These are phyloP conservation scores for Lachancea lanzarotensis DNA, from an alignment of 805 yeast species.

Conservation along the genomic window DNA sequence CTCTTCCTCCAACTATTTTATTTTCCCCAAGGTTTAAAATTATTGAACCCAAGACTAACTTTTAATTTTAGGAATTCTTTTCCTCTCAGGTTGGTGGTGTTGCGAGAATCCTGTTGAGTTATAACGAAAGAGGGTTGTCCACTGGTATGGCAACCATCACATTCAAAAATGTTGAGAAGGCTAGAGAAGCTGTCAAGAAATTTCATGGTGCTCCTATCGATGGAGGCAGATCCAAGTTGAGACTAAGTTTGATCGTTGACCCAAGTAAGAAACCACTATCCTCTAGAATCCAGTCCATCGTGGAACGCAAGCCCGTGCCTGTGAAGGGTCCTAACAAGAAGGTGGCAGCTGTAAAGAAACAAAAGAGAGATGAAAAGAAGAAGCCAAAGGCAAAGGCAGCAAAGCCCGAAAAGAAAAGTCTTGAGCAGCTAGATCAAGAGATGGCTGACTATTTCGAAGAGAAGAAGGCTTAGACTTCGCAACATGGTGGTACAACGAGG, in stretches of 20 bases:
- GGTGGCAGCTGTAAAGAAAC: slow-evolving; percentile 32
- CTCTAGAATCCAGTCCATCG: slow-evolving; percentile 55
- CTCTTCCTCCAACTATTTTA: slow-evolving; percentile 1
- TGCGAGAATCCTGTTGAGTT: slow-evolving; percentile 59
- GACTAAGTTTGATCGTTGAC: slow-evolving; percentile 75
- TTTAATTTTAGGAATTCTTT: slow-evolving; percentile 69
- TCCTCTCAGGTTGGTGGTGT: slow-evolving; percentile 84
- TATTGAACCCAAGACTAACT: slow-evolving; percentile 13
- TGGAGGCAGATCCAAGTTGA: slow-evolving; percentile 70
- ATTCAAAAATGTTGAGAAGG: slow-evolving; percentile 63
- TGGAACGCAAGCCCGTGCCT: slow-evolving; percentile 14
- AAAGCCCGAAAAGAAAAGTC: slow-evolving; percentile 57
- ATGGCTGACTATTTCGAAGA: slow-evolving; percentile 89
- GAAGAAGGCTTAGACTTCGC: slow-evolving; percentile 13
- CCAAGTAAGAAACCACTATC: slow-evolving; percentile 72
- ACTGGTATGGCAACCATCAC: slow-evolving; percentile 87
- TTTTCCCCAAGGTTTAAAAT: not conserved
- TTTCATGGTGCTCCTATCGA: slow-evolving; percentile 94
- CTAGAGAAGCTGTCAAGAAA: slow-evolving; percentile 70
- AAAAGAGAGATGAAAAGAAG: slow-evolving; percentile 31
- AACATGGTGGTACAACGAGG: no score
- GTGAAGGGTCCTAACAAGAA: slow-evolving; percentile 29
- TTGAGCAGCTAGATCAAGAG: slow-evolving; percentile 94
- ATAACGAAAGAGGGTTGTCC: slow-evolving; percentile 83
- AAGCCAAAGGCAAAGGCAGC: slow-evolving; percentile 18